Conservation (phyloP, 2,329 filamentous ascomycete genomes). For the Aspergillus sp. region DNA sequence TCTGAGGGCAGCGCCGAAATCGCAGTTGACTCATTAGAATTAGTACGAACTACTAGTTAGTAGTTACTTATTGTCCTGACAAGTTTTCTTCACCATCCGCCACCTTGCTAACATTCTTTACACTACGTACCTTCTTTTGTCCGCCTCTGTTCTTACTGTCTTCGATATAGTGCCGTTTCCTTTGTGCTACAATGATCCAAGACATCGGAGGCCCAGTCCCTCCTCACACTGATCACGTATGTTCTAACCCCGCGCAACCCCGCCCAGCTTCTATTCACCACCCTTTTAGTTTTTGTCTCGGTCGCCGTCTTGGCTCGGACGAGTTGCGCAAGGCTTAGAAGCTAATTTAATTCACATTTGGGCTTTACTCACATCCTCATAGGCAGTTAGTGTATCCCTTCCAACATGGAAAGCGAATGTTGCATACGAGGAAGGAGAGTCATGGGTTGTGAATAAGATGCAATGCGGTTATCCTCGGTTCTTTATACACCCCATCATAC, state of each 20-base stretch:
- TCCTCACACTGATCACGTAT: constrained; percentile 75
- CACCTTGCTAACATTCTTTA: neutral
- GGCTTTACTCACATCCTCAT: constrained; percentile 12
- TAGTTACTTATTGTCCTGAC: neutral
- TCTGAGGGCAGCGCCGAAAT: constrained; percentile 20
- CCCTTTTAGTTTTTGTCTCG: neutral
- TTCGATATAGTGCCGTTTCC: constrained; percentile 1
- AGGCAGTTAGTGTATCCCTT: constrained; percentile 95
- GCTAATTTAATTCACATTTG: neutral
- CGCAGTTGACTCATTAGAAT: constrained; percentile 13
- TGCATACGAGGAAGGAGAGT: constrained; percentile 88
- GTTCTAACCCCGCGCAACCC: constrained; percentile 39
- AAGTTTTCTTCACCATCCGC: neutral
- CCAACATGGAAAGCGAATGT: constrained; percentile 91
- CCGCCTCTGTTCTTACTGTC: neutral
- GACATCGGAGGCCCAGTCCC: constrained; percentile 71
- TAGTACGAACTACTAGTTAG: neutral
- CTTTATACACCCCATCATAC: constrained; percentile 84
- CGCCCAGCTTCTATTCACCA: constrained; percentile 1
- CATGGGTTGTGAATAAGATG: constrained; percentile 84
- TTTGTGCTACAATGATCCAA: constrained; percentile 36
- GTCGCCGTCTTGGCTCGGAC: neutral
- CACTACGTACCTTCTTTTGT: neutral
- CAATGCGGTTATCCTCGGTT: constrained; percentile 91
- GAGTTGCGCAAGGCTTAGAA: neutral